A percentile compares a stretch with the other conserved stretches of the same genome.
Conservation (phyloP, 1,139 yeast genomes). For the Blastobotrys serpentis region DNA sequence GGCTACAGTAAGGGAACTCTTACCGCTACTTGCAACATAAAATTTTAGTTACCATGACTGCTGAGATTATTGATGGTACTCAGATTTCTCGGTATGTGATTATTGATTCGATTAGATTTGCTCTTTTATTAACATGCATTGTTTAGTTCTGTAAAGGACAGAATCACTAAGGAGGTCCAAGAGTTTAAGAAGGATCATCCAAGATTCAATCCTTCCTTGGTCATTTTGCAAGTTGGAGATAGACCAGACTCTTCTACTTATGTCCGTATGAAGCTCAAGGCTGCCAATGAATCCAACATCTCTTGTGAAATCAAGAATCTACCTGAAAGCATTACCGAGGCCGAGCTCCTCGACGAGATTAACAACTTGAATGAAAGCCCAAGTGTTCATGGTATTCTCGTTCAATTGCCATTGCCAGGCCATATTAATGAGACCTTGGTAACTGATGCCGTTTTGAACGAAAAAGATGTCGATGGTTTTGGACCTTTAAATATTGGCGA, state of each 20-base stretch:
- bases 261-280: constrained; percentile 90
- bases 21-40: background rate
- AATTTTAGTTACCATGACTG: constrained; percentile 12
- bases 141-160: constrained; percentile 5
- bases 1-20: background rate
- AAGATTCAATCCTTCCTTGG: constrained; percentile 70
- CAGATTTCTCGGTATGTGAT: constrained; percentile 20
- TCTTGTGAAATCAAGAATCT: constrained; percentile 66
- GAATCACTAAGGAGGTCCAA: constrained; percentile 49
- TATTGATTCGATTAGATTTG: too few relatives aligned
- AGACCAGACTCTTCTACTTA: constrained; percentile 93
- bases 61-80: constrained; percentile 20
- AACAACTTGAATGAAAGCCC: constrained; percentile 63
- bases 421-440: constrained; percentile 77
- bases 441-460: constrained; percentile 71
- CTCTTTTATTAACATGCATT: background rate
- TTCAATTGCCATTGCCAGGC: constrained; percentile 86
- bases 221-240: constrained; percentile 86
- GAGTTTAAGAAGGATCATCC: constrained; percentile 54
- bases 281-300: constrained; percentile 80
- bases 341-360: constrained; percentile 55
- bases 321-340: constrained; percentile 51
- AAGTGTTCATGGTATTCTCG: constrained; percentile 80
- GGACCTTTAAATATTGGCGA: constrained; percentile 91
- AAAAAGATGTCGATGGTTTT: constrained; percentile 95